Evolutionary conservation across 2,329 filamentous ascomycete species (phyloP), one percentile per base, ranked within the genome.

Genomic region (Grosmannia huntii): DNA sequence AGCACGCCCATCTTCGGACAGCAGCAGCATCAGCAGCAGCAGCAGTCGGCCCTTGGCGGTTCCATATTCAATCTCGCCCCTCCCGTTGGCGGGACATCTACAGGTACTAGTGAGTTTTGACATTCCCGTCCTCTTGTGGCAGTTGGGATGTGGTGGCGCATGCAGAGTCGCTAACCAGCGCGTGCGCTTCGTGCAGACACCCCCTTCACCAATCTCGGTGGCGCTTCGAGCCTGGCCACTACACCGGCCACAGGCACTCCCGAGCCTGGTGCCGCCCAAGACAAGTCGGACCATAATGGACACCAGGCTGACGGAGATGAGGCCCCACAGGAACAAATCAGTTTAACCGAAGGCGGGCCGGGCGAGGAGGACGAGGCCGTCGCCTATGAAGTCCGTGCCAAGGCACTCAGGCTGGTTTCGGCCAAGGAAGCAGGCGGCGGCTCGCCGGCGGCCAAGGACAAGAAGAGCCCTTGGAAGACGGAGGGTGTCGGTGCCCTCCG

Each of bases 341-440:
- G 86, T 67, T 77, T 92, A 64, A 84, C 84, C 56, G 76, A 80
- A 62, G 80, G 79, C 58, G 81, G 82, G 19, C 80, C 83, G 48
- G 84, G 84, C 27, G 86, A 91, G 68, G 84, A 87, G 67, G 79
- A 89, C 59, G 89, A 94, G 68, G 78, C 82, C 36, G 75, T 84
- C 44, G 68, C 90, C 23, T 80, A 87, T 68, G 85, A 92, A 67
- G 78, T 86, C 16, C 81, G 84, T 27, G 83, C 85, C 51, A 89
- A 89, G 69, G 85, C 82, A 14, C 72, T 85, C 62, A 85, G 86
- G 68, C 81, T 83, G 64, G 71, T 77, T 48, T 71, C 74, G 16
- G 72, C 75, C 9, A 70, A 71, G 6, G 69, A 71, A n/a, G 72
- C 72, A 10, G 71, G 67, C 16, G 70, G 72, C 16, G 74, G 76